Conservation (phyloP, 192 early-diverging fungal species). For the Umbelopsis ramanniana region DNA sequence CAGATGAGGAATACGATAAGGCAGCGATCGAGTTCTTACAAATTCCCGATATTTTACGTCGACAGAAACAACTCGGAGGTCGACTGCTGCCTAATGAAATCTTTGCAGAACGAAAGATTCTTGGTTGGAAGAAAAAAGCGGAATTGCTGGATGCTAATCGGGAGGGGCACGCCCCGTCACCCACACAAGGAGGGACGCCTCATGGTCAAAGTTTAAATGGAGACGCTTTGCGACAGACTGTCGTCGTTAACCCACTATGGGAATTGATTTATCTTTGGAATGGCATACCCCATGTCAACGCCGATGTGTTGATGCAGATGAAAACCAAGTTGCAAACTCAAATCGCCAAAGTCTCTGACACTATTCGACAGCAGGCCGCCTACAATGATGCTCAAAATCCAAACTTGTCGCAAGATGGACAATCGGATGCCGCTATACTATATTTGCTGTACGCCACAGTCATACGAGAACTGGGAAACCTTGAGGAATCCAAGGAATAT, state of each 20-base stretch:
- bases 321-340: constrained; percentile 14
- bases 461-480: constrained; percentile 34
- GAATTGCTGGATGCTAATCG: not conserved
- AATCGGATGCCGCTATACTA: constrained; percentile 27
- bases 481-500: constrained; percentile 29
- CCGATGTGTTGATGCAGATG: constrained; percentile 18
- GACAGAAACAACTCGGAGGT: constrained; percentile 20
- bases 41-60: constrained; percentile 27
- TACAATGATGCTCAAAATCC: not conserved
- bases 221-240: constrained; percentile 20
- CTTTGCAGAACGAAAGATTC: constrained; percentile 36
- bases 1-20: constrained; percentile 41
- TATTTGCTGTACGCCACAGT: constrained; percentile 33
- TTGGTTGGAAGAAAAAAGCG: constrained; percentile 23
- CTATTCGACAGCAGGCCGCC: not conserved
- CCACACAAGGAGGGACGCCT: not conserved
- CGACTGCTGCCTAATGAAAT: constrained; percentile 36
- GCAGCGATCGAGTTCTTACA: constrained; percentile 42
- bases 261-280: constrained; percentile 47
- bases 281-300: constrained; percentile 30
- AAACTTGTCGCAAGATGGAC: too few relatives aligned
- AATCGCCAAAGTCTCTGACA: constrained; percentile 3
- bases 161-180: too few relatives aligned
- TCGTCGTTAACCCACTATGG: constrained; percentile 40
- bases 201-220: constrained; percentile 23